These are phyloP conservation scores for Naumovozyma castellii DNA, from an alignment of 805 yeast species.

Conservation along the genomic window DNA sequence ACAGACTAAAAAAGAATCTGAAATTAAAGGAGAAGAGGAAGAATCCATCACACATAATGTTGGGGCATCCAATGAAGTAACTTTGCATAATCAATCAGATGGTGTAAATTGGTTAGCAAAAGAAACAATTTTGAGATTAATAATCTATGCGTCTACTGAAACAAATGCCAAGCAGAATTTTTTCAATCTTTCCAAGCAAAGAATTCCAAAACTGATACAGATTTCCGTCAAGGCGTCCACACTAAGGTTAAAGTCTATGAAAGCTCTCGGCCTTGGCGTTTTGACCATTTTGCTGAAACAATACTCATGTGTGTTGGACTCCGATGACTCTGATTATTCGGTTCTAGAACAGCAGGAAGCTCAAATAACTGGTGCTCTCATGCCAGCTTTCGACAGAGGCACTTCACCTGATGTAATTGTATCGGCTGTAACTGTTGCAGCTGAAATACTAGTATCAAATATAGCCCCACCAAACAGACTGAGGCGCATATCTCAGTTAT, in stretches of 20 bases:
- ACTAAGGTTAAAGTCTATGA: constrained; percentile 49
- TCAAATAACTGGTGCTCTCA: constrained; percentile 78
- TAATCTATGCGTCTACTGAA: constrained; percentile 16
- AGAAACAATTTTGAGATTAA: constrained; percentile 30
- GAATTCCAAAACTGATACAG: constrained; percentile 61
- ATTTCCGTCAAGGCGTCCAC: constrained; percentile 77
- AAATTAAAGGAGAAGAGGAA: constrained; percentile 40
- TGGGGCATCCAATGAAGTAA: background rate
- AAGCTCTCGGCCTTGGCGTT: constrained; percentile 55
- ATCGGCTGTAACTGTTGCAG: constrained; percentile 67
- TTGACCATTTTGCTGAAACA: constrained; percentile 53
- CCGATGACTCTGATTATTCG: constrained; percentile 59
- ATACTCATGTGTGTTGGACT: constrained; percentile 57
- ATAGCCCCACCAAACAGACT: constrained; percentile 41
- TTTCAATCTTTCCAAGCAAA: constrained; percentile 10
- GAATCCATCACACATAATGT: constrained; percentile 32
- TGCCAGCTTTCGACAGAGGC: constrained; percentile 73
- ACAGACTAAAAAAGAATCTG: too few species aligned
- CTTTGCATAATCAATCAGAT: too few species aligned
- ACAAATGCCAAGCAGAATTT: constrained; percentile 4
- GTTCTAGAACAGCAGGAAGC: constrained; percentile 90
- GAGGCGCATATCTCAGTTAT: constrained; percentile 50
- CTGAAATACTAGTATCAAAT: constrained; percentile 61
- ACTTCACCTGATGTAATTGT: constrained; percentile 67
- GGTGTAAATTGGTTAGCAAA: constrained; percentile 38